Base-by-base conservation (phyloP, 805 yeast genomes). In the Saccharomycopsis oosterbeekiorum region DNA sequence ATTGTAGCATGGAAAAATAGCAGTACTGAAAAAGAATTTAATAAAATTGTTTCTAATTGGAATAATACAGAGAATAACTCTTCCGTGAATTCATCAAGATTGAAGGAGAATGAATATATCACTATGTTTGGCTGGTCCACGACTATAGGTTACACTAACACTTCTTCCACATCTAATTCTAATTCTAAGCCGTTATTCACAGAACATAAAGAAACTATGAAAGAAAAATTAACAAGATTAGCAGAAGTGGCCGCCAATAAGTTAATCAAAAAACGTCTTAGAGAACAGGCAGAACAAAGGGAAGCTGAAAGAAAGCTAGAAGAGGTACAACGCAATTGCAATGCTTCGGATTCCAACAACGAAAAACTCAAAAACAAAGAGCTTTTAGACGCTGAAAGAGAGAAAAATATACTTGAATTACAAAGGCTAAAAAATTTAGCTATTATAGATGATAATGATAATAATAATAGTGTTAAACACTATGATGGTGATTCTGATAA, bases 51-150 rank as follows among this genome's bases (percentile, higher is more conserved):
- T 14, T 17, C 34, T 8, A 14, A 47, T n/a, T 61, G 61, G 64
- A 59, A 61, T n/a, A 26, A 43, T 11, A 14, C 47, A 6, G 56
- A 56, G 24, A 41, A 36, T 34, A 43, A 57, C n/a, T 47, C 53
- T 8, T 47, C 26, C 21, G 21, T 10, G 37, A 21, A 24, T 19
- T 36, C 37, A 53, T 26, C 36, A 40, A 36, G 34, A 21, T 17
- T 19, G 14, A 29, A 55, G 42, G 60, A 51, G 17, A 41, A 39
- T 34, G 56, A 40, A 4, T 59, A 61, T 42, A 60, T 56, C 14
- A 58, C 65, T 12, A 63, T 63, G 64, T 63, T 63, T 50, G 65
- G 65, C 21, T 63, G 65, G 65, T 56, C 65, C 10, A 63, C 64
- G 14, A 43, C 29, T 36, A 50, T 19, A 2, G 17, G 39, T 24